Evolutionary conservation across 1,284 basidiomycete genomes (phyloP).

Genomic region (Moniliella sp.): DNA sequence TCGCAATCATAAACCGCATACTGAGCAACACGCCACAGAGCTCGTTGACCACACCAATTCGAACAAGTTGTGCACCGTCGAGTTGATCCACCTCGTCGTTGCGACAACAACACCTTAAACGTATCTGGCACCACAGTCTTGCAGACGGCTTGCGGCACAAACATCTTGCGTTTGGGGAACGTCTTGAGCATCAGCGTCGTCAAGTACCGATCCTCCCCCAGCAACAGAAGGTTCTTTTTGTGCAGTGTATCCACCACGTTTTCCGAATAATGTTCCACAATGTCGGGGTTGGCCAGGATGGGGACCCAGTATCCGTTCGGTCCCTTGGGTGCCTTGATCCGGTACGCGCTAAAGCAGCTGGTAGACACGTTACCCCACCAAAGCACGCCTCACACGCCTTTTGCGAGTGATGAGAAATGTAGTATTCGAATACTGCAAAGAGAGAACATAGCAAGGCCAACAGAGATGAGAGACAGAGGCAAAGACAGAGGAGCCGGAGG

Average conservation of each 20-base stretch:
- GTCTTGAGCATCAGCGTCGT: constrained; percentile 38
- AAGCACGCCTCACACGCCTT: constrained; percentile 37
- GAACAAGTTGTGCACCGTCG: constrained; percentile 38
- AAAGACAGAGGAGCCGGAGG: too few species aligned
- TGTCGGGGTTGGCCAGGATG: constrained; percentile 37
- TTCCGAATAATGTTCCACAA: constrained; percentile 38
- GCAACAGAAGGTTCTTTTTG: constrained; percentile 37
- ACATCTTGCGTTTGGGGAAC: constrained; percentile 38
- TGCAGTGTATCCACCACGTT: constrained; percentile 38
- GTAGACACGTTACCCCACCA: constrained; percentile 37
- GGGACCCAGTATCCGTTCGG: constrained; percentile 37
- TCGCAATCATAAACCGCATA: constrained; percentile 37
- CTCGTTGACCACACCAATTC: constrained; percentile 37
- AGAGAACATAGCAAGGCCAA: too few species aligned
- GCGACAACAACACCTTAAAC: constrained; percentile 36
- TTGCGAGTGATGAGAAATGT: constrained; percentile 90
- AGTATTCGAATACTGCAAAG: constrained; percentile 85
- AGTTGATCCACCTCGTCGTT: constrained; percentile 39
- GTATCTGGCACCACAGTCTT: constrained; percentile 38
- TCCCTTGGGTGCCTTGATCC: constrained; percentile 38
- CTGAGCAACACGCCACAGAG: constrained; percentile 38
- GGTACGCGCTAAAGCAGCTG: constrained; percentile 38
- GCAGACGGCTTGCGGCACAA: constrained; percentile 37
- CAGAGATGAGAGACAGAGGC: too few species aligned
- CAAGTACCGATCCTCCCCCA: constrained; percentile 38